Conservation (phyloP, 257 asterid genomes). For the Eucommia ulmoides region DNA sequence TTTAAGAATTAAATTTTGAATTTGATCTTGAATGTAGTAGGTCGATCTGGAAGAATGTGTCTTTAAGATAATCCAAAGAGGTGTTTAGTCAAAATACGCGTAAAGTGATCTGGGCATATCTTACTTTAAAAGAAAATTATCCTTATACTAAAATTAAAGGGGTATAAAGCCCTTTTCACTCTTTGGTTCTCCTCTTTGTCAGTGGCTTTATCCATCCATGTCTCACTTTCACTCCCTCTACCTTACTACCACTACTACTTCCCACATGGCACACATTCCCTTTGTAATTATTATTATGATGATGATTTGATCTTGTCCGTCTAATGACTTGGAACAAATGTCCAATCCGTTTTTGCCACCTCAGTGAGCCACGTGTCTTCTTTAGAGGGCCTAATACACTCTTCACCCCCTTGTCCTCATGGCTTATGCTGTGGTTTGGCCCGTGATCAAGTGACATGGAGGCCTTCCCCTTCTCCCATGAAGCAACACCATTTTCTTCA, state of each 20-base stretch:
- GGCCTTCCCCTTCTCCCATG: slow-evolving; percentile 24
- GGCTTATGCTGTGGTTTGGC: slow-evolving; percentile 10
- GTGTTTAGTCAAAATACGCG: too few species aligned
- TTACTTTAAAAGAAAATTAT: too few species aligned
- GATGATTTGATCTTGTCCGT: slow-evolving; percentile 49
- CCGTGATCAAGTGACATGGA: slow-evolving; percentile 12
- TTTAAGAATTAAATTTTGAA: too few species aligned
- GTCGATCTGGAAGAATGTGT: too few species aligned
- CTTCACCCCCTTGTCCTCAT: slow-evolving; percentile 6
- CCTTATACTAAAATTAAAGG: too few species aligned
- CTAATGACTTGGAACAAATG: slow-evolving; percentile 60
- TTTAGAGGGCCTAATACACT: slow-evolving; percentile 23
- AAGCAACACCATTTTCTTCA: slow-evolving; percentile 48
- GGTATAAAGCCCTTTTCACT: too few species aligned
- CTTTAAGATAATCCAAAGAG: too few species aligned
- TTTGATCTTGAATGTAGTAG: too few species aligned
- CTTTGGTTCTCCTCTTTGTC: slow-evolving; percentile 47
- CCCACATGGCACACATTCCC: slow-evolving; percentile 42
- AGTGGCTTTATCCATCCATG: slow-evolving; percentile 65
- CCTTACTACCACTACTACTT: slow-evolving; percentile 38
- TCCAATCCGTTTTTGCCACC: slow-evolving; percentile 82
- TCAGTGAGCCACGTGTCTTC: slow-evolving; percentile 34
- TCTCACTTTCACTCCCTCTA: slow-evolving; percentile 38
- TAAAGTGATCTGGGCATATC: too few species aligned
- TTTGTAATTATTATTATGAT: too few species aligned